Evolutionary conservation across 1,284 basidiomycete species (phyloP).

Genomic region (Bondarzewia mesenterica): DNA sequence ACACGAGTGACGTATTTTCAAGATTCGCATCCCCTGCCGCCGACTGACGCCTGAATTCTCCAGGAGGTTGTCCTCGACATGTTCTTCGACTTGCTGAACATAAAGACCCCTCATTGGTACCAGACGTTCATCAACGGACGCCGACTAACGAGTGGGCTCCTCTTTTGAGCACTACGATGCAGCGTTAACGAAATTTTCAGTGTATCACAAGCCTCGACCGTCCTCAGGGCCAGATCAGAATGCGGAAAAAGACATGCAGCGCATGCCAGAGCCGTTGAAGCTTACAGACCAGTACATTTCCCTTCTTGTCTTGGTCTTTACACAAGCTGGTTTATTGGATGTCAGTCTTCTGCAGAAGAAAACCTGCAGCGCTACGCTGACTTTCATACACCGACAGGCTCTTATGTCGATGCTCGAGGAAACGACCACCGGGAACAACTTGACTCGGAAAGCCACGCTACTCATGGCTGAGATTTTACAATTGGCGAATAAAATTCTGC

Average conservation of each 20-base stretch:
- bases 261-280: conserved; percentile 58
- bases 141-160: conserved; percentile 68
- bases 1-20: conserved; percentile 54
- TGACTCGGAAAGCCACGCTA: conserved; percentile 83
- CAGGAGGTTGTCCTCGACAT: conserved; percentile 90
- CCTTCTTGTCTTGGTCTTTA: conserved; percentile 81
- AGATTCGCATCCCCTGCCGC: not conserved
- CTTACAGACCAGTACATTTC: conserved; percentile 92
- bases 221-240: conserved; percentile 26
- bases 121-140: conserved; percentile 84
- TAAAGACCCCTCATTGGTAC: conserved; percentile 86
- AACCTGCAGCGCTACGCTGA: not conserved
- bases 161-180: not conserved
- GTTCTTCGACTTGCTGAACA: conserved; percentile 90
- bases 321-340: conserved; percentile 83
- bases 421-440: conserved; percentile 52
- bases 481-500: conserved; percentile 85
- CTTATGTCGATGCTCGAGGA: conserved; percentile 81
- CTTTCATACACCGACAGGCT: conserved; percentile 48
- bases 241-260: conserved; percentile 29
- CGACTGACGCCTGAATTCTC: conserved; percentile 1
- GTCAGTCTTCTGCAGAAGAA: conserved; percentile 34
- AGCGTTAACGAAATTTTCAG: conserved; percentile 25
- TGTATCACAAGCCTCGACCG: conserved; percentile 54
- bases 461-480: conserved; percentile 90